phyloP scores from a whole-genome alignment of 306 rosid species.

The Alnus rubra region DNA sequence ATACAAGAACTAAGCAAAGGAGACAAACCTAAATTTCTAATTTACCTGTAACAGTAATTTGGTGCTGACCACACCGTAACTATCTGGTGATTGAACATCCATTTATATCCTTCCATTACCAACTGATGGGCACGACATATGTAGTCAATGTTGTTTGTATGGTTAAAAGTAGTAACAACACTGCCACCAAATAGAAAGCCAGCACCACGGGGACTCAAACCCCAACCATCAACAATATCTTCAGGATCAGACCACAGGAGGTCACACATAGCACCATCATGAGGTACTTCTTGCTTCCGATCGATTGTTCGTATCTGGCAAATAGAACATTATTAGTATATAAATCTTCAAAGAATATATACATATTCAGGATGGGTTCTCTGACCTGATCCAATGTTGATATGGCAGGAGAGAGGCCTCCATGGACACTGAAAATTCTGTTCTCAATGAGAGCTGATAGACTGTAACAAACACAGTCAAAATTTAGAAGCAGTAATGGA shows the following conservation, averaged over 20 bases:
- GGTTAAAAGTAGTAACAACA: slow-evolving; percentile 84
- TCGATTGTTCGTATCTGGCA: slow-evolving; percentile 87
- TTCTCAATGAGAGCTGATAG: slow-evolving; percentile 95
- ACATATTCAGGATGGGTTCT: slow-evolving; percentile 17
- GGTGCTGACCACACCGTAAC: slow-evolving; percentile 99
- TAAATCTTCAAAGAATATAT: slow-evolving; percentile 13
- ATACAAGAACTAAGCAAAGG: slow-evolving; percentile 13
- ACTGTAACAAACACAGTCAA: slow-evolving; percentile 48
- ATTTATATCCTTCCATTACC: slow-evolving; percentile 99
- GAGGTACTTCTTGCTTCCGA: slow-evolving; percentile 99
- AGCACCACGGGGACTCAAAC: slow-evolving; percentile 99
- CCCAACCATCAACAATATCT: slow-evolving; percentile 98
- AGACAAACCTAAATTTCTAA: slow-evolving; percentile 17
- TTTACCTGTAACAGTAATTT: slow-evolving; percentile 94
- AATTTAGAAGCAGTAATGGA: slow-evolving; percentile 21
- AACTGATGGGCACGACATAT: slow-evolving; percentile 99
- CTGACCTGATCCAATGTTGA: slow-evolving; percentile 92
- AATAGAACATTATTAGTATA: slow-evolving; percentile 17
- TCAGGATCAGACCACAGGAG: slow-evolving; percentile 99
- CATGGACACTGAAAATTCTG: slow-evolving; percentile 93
- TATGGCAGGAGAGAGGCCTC: slow-evolving; percentile 98
- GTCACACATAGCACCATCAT: slow-evolving; percentile 99
- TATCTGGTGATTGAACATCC: slow-evolving; percentile 99
- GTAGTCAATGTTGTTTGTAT: slow-evolving; percentile 88
- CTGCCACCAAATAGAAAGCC: slow-evolving; percentile 96